These are phyloP conservation scores for Aspergillus hortae DNA, from an alignment of 2,329 filamentous ascomycete genomes.

Conservation along the genomic window DNA sequence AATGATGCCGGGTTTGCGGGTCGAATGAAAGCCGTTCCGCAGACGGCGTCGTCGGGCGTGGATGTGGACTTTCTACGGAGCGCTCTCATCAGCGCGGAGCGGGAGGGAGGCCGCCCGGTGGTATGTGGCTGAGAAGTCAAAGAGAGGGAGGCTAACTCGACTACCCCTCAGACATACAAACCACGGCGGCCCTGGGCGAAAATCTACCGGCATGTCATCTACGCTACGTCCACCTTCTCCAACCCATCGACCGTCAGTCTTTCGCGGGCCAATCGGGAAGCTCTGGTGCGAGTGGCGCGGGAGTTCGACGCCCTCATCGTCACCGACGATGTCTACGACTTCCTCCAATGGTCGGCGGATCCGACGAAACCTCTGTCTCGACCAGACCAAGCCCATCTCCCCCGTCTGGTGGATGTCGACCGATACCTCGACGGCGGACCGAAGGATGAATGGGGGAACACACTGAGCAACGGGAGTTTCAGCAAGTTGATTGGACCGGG, in stretches of 20 bases:
- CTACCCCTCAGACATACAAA: slow-evolving; percentile 48
- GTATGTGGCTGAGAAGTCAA: slow-evolving; percentile 29
- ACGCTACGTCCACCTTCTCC: slow-evolving; percentile 81
- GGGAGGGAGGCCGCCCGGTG: slow-evolving; percentile 40
- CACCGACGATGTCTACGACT: slow-evolving; percentile 91
- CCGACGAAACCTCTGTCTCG: slow-evolving; percentile 8
- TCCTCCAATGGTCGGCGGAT: slow-evolving; percentile 70
- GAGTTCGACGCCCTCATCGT: slow-evolving; percentile 78
- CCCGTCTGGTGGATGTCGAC: slow-evolving; percentile 77
- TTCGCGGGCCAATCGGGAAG: slow-evolving; percentile 62
- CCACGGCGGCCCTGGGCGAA: slow-evolving; percentile 61
- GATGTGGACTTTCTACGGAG: slow-evolving; percentile 60
- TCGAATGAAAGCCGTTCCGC: slow-evolving; percentile 65
- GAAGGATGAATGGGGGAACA: slow-evolving; percentile 69
- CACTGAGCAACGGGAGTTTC: slow-evolving; percentile 83
- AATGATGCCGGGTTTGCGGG: slow-evolving; percentile 72
- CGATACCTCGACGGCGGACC: slow-evolving; percentile 59
- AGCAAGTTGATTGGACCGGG: slow-evolving; percentile 84
- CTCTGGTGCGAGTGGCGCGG: slow-evolving; percentile 72
- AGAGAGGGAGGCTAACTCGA: neutral
- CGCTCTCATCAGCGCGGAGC: slow-evolving; percentile 50
- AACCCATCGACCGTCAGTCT: slow-evolving; percentile 87
- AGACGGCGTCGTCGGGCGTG: slow-evolving; percentile 69
- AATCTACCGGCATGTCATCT: slow-evolving; percentile 82
- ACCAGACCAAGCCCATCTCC: slow-evolving; percentile 50